A percentile compares a stretch with the other conserved stretches of the same genome.
Conservation (phyloP, 257 asterid genomes). For the Solanum clarkiae region DNA sequence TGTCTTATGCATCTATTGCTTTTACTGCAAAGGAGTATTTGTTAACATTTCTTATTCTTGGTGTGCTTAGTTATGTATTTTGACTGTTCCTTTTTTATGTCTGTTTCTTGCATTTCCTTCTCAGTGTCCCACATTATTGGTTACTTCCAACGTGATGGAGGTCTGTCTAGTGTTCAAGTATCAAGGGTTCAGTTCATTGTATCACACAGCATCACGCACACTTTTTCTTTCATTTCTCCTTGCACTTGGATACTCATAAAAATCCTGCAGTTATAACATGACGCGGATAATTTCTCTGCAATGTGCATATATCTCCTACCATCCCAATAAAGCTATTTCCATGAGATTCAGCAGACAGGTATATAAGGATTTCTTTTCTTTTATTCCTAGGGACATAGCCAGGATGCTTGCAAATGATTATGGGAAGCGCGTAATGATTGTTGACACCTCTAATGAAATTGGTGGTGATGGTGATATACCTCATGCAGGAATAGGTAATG, state of each 20-base stretch:
- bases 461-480: slow-evolving; percentile 99
- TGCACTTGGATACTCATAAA: not conserved
- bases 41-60: not conserved
- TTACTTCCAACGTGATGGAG: not conserved
- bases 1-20: not conserved
- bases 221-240: not conserved
- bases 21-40: not conserved
- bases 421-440: slow-evolving; percentile 89
- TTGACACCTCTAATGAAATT: slow-evolving; percentile 95
- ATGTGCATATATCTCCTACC: not conserved
- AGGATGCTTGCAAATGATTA: slow-evolving; percentile 96
- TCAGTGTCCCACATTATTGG: not conserved
- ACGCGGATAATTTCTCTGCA: not conserved
- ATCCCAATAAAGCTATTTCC: not conserved
- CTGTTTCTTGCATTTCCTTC: not conserved
- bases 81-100: not conserved
- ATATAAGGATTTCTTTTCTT: not conserved
- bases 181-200: not conserved
- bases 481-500: slow-evolving; percentile 87
- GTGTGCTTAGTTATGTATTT: not conserved
- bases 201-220: not conserved
- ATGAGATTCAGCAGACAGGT: not conserved
- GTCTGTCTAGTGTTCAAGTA: not conserved
- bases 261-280: not conserved
- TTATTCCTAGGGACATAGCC: slow-evolving; percentile 72